Base-by-base conservation (phyloP, 2,329 filamentous ascomycete genomes). In the Fusarium sp. region DNA sequence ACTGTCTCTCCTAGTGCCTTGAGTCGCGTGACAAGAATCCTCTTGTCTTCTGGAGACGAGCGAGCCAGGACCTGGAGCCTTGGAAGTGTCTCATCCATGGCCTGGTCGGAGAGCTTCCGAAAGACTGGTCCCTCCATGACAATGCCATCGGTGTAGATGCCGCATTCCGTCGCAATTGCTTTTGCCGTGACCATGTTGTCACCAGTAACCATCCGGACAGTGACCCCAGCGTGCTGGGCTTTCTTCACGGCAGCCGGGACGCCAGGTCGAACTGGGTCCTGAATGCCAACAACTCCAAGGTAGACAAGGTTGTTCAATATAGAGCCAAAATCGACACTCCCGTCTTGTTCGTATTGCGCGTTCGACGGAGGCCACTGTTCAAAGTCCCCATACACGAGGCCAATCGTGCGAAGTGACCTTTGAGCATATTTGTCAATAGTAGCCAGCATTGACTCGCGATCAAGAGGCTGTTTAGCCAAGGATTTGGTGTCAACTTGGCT, bases 181-280 rank as follows among this genome's bases (percentile, higher is more conserved):
- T 51, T 37, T 18, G 48, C 48, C 9, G 48, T 51, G 0, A 23
- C 27, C 7, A 34, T 34, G 18, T 51, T 51, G 34, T 51, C 48
- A 10, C 48, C 48, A 10, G 48, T 51, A 13, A 51, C 48, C 48
- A 51, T 51, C 12, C 48, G 48, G 8, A 51, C 48, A 5, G 18
- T 15, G 2, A 51, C 48, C 7, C 34, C 34, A 11, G 48, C 48
- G n/a, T 23, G 34, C 7, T 51, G 31, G 36, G 48, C 48, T 23
- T 51, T 51, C 3, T 9, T 18, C 2, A 51, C 48, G 4, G 48
- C 48, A 11, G 36, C 48, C 0, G 48, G 48, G 4, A 51, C 48
- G 27, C 48, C 48, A 2, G 48, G 48, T 37, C 48, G 48, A 18
- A 51, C 48, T 3, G 48, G 48, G 34, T 51, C 48, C 37, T 51